phyloP scores from a whole-genome alignment of 225 moss, liverwort and hornwort genomes.

The Lunularia cruciata region DNA sequence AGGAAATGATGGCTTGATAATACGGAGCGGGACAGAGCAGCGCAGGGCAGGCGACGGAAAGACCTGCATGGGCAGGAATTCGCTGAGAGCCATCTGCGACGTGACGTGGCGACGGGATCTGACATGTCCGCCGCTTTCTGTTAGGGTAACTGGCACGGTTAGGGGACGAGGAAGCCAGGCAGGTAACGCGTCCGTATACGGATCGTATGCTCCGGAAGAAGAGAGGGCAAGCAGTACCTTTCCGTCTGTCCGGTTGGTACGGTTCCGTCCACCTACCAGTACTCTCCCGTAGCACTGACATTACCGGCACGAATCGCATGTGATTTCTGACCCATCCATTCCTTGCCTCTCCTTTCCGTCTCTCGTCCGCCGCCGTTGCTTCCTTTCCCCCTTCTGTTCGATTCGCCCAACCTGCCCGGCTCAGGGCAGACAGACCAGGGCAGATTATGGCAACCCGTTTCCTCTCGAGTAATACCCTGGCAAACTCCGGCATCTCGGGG shows the following conservation, averaged over 20 bases:
- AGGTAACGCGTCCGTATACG: slow-evolving; percentile 19
- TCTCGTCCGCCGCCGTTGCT: slow-evolving; percentile 5
- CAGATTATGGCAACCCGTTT: no score
- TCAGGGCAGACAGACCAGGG: not conserved
- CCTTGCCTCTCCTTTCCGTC: not conserved
- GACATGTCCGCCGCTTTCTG: slow-evolving; percentile 1
- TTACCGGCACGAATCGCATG: slow-evolving; percentile 13
- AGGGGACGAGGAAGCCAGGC: no score
- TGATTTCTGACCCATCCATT: not conserved
- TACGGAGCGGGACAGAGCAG: no score
- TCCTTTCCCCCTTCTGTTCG: no score
- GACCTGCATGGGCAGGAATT: no score
- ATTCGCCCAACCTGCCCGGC: not conserved
- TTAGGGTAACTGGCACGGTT: not conserved
- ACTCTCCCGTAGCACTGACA: slow-evolving; percentile 12
- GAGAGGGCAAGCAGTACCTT: not conserved
- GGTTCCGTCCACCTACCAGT: slow-evolving; percentile 24
- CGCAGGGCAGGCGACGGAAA: not conserved
- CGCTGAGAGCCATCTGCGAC: not conserved
- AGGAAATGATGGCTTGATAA: no score
- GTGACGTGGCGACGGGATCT: not conserved
- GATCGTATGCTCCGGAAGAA: slow-evolving; percentile 9
- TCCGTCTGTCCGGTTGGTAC: slow-evolving; percentile 25
- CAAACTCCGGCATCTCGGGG: no score
- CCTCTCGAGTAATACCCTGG: no score